A percentile compares a stretch with the other conserved stretches of the same genome.
These are phyloP conservation scores for Gonium pectorale DNA, from an alignment of 139 green algal genomes.

Conservation along the genomic window DNA sequence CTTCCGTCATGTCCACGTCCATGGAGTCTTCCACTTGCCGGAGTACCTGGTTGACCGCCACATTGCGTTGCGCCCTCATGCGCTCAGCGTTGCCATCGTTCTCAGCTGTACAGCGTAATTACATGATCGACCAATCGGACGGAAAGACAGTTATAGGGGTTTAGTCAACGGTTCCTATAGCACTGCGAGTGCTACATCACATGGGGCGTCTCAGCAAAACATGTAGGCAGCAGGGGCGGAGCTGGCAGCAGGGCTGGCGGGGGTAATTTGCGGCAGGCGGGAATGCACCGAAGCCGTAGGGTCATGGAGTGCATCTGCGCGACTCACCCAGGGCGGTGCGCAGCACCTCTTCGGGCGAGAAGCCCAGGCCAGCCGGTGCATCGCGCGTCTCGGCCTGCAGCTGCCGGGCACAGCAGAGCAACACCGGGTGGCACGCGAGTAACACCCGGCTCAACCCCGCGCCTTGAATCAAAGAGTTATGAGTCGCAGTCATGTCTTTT, in stretches of 20 bases:
- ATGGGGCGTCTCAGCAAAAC: too few species aligned
- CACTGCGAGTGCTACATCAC: too few species aligned
- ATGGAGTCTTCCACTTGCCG: constrained; percentile 5
- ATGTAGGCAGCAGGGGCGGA: too few species aligned
- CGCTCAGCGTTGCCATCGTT: background rate
- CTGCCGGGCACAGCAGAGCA: background rate
- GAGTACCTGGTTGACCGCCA: background rate
- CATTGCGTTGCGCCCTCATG: background rate
- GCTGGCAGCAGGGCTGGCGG: background rate
- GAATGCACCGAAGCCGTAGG: too few species aligned
- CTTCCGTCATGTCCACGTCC: constrained; percentile 1
- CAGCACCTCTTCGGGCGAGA: background rate
- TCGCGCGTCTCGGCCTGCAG: background rate
- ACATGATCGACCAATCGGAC: too few species aligned
- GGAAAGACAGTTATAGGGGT: too few species aligned
- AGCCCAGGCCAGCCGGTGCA: background rate
- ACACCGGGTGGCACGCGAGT: background rate
- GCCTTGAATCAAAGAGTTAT: too few species aligned
- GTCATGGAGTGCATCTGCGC: background rate
- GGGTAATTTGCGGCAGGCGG: background rate
- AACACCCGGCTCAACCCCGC: too few species aligned
- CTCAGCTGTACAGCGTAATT: background rate
- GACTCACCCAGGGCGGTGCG: background rate
- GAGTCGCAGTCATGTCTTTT: too few species aligned
- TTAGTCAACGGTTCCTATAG: too few species aligned